These are phyloP conservation scores for Syzygium grande DNA, from an alignment of 345 rosid genomes.

Conservation along the genomic window DNA sequence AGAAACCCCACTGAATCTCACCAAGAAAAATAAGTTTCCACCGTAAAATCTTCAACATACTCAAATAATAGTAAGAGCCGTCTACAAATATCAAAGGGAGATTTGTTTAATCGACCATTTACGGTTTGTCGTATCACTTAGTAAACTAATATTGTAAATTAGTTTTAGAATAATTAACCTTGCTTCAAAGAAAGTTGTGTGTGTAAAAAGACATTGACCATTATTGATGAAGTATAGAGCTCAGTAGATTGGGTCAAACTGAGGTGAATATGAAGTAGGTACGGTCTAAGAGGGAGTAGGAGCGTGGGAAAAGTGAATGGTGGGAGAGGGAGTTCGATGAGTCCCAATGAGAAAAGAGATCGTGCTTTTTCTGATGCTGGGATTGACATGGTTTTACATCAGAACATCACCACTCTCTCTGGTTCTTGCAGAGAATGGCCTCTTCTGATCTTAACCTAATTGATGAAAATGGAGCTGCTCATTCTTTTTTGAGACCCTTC, in stretches of 20 bases:
- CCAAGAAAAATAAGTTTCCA: neutral
- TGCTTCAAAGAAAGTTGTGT: neutral
- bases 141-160: neutral
- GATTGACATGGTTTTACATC: neutral
- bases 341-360: neutral
- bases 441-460: neutral
- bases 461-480: neutral
- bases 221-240: neutral
- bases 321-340: neutral
- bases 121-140: neutral
- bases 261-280: neutral
- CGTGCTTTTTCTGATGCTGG: neutral
- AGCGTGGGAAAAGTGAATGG: neutral
- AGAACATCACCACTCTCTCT: neutral
- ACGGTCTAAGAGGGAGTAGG: neutral
- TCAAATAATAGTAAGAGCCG: neutral
- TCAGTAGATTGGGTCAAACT: neutral
- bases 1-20: neutral
- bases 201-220: neutral
- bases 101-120: neutral
- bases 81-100: neutral
- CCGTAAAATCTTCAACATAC: neutral
- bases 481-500: neutral
- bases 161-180: neutral
- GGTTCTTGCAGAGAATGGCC: neutral